Percentiles rank a stretch among this genome's conserved stretches.
Conservation (phyloP, 768 basidiomycete species). For the Boletus pseudo-olivaceus region DNA sequence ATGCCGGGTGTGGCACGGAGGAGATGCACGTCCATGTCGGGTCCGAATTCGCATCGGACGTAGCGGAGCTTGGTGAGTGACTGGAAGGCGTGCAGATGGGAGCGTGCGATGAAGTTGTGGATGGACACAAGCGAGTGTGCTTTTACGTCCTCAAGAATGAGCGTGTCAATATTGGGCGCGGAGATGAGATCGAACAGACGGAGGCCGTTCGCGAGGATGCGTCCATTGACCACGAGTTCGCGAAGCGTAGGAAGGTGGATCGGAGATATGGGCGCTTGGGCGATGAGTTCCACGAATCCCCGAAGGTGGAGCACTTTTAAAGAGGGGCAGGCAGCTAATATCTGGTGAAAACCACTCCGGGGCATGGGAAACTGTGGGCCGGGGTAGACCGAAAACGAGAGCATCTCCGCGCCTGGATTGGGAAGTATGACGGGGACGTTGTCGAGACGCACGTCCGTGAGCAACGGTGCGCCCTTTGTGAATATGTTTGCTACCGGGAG, state of each 20-base stretch:
- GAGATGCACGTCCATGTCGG: slow-evolving; percentile 31
- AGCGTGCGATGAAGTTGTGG: slow-evolving; percentile 26
- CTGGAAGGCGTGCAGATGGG: slow-evolving; percentile 29
- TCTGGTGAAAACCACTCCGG: slow-evolving; percentile 21
- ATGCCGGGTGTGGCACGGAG: slow-evolving; percentile 32
- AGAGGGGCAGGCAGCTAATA: slow-evolving; percentile 17
- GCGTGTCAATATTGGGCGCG: slow-evolving; percentile 29
- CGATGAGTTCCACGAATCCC: slow-evolving; percentile 29
- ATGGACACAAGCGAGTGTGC: slow-evolving; percentile 23
- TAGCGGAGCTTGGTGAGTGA: slow-evolving; percentile 27
- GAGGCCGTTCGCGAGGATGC: slow-evolving; percentile 26
- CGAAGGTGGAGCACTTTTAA: slow-evolving; percentile 27
- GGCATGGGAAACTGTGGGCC: slow-evolving; percentile 32
- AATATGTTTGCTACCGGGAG: slow-evolving; percentile 25
- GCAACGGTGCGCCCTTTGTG: slow-evolving; percentile 30
- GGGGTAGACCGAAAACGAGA: slow-evolving; percentile 34
- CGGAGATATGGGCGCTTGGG: slow-evolving; percentile 18
- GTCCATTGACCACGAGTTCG: slow-evolving; percentile 32
- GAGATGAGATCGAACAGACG: slow-evolving; percentile 33
- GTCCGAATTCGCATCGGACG: slow-evolving; percentile 29
- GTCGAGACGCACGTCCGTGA: slow-evolving; percentile 34
- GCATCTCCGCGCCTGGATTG: slow-evolving; percentile 15
- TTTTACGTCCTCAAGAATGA: slow-evolving; percentile 32
- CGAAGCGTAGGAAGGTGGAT: slow-evolving; percentile 24
- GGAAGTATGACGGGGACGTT: slow-evolving; percentile 27